A percentile compares a stretch with the other conserved stretches of the same genome.
Conservation (phyloP, 2,329 filamentous ascomycete species). For the Aspergillus thermomutatus region DNA sequence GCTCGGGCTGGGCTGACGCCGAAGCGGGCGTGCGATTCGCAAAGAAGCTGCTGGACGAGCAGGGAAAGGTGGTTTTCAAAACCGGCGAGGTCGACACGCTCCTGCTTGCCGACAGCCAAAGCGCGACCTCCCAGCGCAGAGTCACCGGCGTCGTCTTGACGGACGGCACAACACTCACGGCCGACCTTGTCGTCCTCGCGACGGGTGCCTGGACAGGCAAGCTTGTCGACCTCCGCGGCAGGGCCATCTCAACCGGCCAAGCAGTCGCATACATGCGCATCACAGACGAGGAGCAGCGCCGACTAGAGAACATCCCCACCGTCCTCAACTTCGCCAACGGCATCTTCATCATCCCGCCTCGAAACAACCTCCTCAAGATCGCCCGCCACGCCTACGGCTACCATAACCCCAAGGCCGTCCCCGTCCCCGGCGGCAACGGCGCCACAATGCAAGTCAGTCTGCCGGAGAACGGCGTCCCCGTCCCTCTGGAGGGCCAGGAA, state of each 20-base stretch:
- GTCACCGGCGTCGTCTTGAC: constrained; percentile 50
- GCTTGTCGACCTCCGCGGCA: constrained; percentile 72
- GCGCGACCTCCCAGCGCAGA: constrained; percentile 10
- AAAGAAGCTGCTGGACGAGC: constrained; percentile 34
- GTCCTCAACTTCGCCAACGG: constrained; percentile 48
- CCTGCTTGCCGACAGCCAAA: constrained; percentile 19
- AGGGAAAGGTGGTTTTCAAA: constrained; percentile 34
- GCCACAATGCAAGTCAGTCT: constrained; percentile 37
- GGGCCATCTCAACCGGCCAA: constrained; percentile 78
- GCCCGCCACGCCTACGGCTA: constrained; percentile 70
- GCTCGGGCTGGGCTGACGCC: constrained; percentile 46
- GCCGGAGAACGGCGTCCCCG: constrained; percentile 34
- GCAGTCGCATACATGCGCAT: constrained; percentile 74
- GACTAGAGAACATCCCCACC: constrained; percentile 65
- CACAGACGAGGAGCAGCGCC: constrained; percentile 65
- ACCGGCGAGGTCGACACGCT: constrained; percentile 36
- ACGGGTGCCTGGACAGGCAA: constrained; percentile 83
- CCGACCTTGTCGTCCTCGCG: constrained; percentile 74
- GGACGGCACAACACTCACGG: constrained; percentile 51
- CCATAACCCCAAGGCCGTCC: constrained; percentile 40
- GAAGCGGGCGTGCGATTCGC: constrained; percentile 40
- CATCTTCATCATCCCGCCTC: constrained; percentile 55
- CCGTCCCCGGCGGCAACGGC: constrained; percentile 19
- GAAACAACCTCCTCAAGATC: constrained; percentile 60
- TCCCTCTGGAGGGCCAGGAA: constrained; percentile 56